Conservation (phyloP, 768 basidiomycete species). For the Krasilnikovozyma curviuscula region DNA sequence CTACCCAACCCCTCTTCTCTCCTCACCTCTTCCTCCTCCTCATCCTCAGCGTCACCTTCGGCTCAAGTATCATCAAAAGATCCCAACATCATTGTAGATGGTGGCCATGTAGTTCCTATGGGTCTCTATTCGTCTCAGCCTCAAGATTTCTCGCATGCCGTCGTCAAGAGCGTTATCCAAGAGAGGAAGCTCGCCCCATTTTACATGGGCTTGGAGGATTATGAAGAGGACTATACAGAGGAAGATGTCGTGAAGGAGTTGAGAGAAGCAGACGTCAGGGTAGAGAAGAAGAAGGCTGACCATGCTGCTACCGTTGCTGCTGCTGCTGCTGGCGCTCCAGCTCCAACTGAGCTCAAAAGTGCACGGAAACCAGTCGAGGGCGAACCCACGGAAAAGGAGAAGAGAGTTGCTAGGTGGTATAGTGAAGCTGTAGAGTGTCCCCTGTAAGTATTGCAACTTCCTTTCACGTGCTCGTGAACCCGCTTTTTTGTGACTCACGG, state of each 20-base stretch:
- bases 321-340: background rate
- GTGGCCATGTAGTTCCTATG: conserved; percentile 57
- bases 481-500: conserved; percentile 9
- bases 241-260: conserved; percentile 66
- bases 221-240: conserved; percentile 69
- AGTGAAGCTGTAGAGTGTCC: conserved; percentile 80
- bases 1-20: background rate
- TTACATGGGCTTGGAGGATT: conserved; percentile 89
- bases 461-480: conserved; percentile 7
- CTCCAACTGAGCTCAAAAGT: too few relatives aligned
- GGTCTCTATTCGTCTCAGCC: conserved; percentile 57
- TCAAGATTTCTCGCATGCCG: conserved; percentile 71
- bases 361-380: conserved; percentile 7
- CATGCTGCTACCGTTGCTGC: conserved; percentile 23
- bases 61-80: background rate
- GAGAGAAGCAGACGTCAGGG: conserved; percentile 41
- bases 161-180: conserved; percentile 72
- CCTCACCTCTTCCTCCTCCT: background rate
- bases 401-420: conserved; percentile 62
- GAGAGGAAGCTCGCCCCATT: conserved; percentile 83
- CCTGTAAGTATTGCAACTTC: conserved; percentile 40
- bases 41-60: background rate
- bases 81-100: conserved; percentile 41
- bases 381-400: conserved; percentile 13
- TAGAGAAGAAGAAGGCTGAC: conserved; percentile 41